Conservation (phyloP, 2,329 filamentous ascomycete genomes). For the Aspergillus novoparasiticus region DNA sequence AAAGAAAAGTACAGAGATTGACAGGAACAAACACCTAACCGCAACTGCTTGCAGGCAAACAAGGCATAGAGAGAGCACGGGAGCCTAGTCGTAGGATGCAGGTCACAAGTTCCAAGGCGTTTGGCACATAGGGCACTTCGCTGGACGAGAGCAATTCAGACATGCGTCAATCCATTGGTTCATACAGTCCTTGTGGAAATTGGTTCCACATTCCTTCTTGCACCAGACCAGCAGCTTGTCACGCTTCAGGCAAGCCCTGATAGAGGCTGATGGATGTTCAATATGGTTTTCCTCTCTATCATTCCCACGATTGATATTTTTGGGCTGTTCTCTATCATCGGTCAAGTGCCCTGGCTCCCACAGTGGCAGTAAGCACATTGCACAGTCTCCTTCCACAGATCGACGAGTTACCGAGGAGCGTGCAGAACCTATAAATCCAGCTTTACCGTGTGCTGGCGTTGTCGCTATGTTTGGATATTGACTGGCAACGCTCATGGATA, state of each 20-base stretch:
- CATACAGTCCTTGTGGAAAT: conserved; percentile 7
- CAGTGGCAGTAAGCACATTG: background rate
- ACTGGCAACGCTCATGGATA: too few relatives aligned
- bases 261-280: accelerated
- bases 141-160: too few relatives aligned
- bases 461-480: too few relatives aligned
- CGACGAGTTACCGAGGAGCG: background rate
- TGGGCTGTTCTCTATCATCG: background rate
- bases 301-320: too few relatives aligned
- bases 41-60: too few relatives aligned
- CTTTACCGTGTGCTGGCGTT: too few relatives aligned
- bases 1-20: too few relatives aligned
- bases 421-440: too few relatives aligned
- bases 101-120: background rate
- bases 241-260: accelerated
- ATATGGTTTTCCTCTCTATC: too few relatives aligned
- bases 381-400: background rate
- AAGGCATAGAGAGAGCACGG: background rate
- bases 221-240: background rate
- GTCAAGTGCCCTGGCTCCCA: background rate
- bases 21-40: background rate
- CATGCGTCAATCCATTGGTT: background rate
- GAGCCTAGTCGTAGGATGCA: background rate
- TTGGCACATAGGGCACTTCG: conserved; percentile 7
- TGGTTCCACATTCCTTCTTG: background rate